Base-by-base conservation (phyloP, 2,329 filamentous ascomycete genomes). In the Ceratocystis ficicola region DNA sequence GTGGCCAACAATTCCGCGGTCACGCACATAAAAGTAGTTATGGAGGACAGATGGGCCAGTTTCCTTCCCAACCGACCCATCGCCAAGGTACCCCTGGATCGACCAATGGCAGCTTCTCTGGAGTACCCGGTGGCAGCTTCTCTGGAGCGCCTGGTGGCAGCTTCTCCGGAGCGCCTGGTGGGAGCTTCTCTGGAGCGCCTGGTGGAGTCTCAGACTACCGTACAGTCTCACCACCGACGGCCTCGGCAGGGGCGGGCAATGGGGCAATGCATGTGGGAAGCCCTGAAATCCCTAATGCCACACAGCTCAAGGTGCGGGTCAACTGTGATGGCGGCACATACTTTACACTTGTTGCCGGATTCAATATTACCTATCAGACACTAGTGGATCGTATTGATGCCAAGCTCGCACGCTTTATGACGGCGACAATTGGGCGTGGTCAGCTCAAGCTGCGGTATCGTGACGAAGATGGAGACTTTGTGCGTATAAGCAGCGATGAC, bases 311-410 rank as follows among this genome's bases (percentile, higher is more conserved):
- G 77, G 92, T 96, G 63, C 95, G 95, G 74, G 91, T 99, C 66
- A 93, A 93, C 72, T 95, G 90, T 73, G 90, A 94, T 67, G 78
- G 76, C 59, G 88, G 88, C 60, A 94, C 92, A 73, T 95, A 95
- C 70, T 88, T 96, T 67, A 96, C 93, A 0, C 81, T 99, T n/a
- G 93, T 99, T 10, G 95, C 96, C 52, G 89, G 90, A 41, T 95
- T 90, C 76, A 96, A 95, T 73, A 97, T 97, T 71, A 88, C 90
- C 50, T 97, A 95, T 76, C 90, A 94, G 70, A 94, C 90, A 28
- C 81, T 99, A 65, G 91, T 94, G 69, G 94, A 97, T 73, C 88
- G 94, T 10, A 96, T 99, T 71, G 94, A 99, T 73, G 90, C 91
- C 32, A 99, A 99, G 75, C 83, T 99, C 67, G 88, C 88, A 68